Percentiles rank a stretch among this genome's conserved stretches.
These are phyloP conservation scores for Trypanosomatidae sp. DNA, from an alignment of 208 protist species.

Conservation along the genomic window DNA sequence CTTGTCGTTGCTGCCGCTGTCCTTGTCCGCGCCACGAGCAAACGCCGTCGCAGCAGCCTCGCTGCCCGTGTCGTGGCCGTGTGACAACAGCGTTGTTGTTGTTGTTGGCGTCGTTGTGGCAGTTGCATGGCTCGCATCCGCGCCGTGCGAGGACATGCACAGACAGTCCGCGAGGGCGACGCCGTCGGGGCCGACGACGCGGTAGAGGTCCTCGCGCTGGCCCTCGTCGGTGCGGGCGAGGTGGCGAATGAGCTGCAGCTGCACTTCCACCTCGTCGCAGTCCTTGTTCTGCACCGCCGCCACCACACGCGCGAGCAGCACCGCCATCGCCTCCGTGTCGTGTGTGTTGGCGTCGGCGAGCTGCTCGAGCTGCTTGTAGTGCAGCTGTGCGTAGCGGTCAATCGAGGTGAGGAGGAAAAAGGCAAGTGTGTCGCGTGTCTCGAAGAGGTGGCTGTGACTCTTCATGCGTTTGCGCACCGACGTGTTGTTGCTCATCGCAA, in stretches of 20 bases:
- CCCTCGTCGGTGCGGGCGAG: constrained; percentile 21
- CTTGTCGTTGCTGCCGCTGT: too few species aligned
- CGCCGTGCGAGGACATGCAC: constrained; percentile 3
- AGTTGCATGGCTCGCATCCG: too few species aligned
- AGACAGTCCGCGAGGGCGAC: constrained; percentile 21
- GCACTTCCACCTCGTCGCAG: constrained; percentile 54
- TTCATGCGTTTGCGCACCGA: constrained; percentile 82
- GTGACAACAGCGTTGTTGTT: background rate
- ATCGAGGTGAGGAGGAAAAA: constrained; percentile 41
- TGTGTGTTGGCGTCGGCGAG: constrained; percentile 56
- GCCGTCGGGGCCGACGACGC: constrained; percentile 14
- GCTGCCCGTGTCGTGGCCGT: background rate
- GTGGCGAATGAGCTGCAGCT: constrained; percentile 36
- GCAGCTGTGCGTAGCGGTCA: constrained; percentile 18
- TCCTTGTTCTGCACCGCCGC: constrained; percentile 32
- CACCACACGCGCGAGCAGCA: constrained; percentile 41
- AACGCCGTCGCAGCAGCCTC: background rate
- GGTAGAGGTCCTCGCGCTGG: constrained; percentile 20
- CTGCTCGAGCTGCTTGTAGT: constrained; percentile 28
- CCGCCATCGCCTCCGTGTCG: constrained; percentile 28
- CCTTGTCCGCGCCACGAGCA: too few species aligned
- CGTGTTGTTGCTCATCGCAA: constrained; percentile 80
- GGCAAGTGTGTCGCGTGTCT: constrained; percentile 55
- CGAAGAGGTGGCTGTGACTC: constrained; percentile 58
- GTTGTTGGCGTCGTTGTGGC: too few species aligned